Percentiles rank a stretch among this genome's conserved stretches.
phyloP scores from a whole-genome alignment of 2,329 filamentous ascomycete genomes.

The Helminthosporium solani region DNA sequence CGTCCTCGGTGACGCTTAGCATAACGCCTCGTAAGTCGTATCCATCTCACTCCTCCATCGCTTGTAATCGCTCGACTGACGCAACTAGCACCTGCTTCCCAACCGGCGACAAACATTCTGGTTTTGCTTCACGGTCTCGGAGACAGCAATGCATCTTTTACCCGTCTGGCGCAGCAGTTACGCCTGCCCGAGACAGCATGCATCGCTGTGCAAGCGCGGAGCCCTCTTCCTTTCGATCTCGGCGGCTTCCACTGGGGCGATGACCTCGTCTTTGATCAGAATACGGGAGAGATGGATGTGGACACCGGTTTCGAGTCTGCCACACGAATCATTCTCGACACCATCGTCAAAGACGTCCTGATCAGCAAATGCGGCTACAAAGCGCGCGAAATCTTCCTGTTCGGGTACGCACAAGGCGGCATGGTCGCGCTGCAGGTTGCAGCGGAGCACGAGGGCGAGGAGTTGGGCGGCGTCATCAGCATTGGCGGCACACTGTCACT shows the following conservation, averaged over 20 bases:
- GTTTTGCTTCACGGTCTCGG: constrained; percentile 83
- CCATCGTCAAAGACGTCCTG: constrained; percentile 48
- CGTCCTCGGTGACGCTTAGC: constrained; percentile 41
- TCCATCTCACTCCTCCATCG: neutral
- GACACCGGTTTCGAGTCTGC: constrained; percentile 55
- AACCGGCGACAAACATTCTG: constrained; percentile 71
- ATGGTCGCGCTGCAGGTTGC: constrained; percentile 55
- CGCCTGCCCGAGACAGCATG: constrained; percentile 74
- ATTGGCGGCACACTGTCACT: constrained; percentile 62
- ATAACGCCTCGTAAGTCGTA: constrained; percentile 48
- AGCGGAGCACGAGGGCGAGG: constrained; percentile 37
- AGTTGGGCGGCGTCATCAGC: constrained; percentile 61
- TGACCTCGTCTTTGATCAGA: constrained; percentile 58
- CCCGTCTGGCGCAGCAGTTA: constrained; percentile 66
- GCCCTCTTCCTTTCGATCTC: constrained; percentile 67
- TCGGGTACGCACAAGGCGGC: constrained; percentile 60
- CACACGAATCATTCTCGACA: constrained; percentile 45
- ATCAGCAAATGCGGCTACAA: constrained; percentile 52
- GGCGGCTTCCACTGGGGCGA: constrained; percentile 65
- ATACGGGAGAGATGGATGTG: constrained; percentile 53
- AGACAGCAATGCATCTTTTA: constrained; percentile 70
- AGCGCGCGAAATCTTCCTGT: constrained; percentile 53
- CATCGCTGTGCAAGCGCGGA: constrained; percentile 71
- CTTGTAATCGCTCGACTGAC: constrained; percentile 25
- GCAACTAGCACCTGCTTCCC: constrained; percentile 45